phyloP scores from a whole-genome alignment of 2,329 filamentous ascomycete species.

The Colletotrichum euphorbiae region DNA sequence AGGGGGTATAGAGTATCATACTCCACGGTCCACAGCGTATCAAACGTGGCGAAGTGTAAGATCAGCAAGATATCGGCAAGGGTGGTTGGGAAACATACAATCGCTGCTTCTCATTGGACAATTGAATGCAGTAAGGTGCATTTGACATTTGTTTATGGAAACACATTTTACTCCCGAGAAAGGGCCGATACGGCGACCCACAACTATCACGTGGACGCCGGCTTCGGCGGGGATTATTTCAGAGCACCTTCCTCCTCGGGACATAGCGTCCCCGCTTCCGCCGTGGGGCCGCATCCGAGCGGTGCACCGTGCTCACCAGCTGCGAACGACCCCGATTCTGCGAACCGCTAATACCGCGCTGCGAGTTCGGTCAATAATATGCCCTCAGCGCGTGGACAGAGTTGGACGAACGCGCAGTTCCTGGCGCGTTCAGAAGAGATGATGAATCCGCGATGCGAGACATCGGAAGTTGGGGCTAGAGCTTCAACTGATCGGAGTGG shows the following conservation, averaged over 20 bases:
- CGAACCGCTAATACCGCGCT: not conserved
- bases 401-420: no score
- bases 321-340: not conserved
- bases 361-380: not conserved
- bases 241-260: conserved; percentile 14
- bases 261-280: not conserved
- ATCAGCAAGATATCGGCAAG: conserved; percentile 1
- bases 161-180: not conserved
- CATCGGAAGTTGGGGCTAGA: no score
- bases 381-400: no score
- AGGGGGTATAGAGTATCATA: no score
- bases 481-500: no score
- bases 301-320: not conserved
- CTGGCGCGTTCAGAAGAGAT: no score
- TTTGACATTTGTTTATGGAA: no score
- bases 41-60: not conserved
- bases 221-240: conserved; percentile 15
- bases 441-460: no score
- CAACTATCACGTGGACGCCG: conserved; percentile 16
- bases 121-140: not conserved
- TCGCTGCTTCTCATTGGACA: not conserved
- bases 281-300: not conserved
- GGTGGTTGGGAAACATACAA: not conserved
- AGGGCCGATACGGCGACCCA: conserved; percentile 17
- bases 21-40: conserved; percentile 4